A percentile compares a stretch with the other conserved stretches of the same genome.
Conservation (phyloP, 768 basidiomycete genomes). For the Mycena galericulata region DNA sequence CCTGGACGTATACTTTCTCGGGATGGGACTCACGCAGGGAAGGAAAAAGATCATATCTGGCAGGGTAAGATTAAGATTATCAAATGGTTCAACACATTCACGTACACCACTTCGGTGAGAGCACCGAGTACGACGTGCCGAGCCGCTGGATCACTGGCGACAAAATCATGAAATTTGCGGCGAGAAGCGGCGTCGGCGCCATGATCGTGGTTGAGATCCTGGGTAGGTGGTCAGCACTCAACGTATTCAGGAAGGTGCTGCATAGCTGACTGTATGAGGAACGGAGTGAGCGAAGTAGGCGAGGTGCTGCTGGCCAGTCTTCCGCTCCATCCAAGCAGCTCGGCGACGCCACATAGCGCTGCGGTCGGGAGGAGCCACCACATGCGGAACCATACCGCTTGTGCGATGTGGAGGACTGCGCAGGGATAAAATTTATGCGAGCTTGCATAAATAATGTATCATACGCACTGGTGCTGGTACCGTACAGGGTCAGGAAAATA, state of each 20-base stretch:
- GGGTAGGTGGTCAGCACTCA: too few species aligned
- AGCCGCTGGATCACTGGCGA: too few species aligned
- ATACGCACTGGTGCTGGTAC: constrained; percentile 51
- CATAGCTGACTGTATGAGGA: too few species aligned
- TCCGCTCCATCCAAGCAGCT: constrained; percentile 65
- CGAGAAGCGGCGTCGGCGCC: too few species aligned
- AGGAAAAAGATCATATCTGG: constrained; percentile 54
- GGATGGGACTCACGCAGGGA: constrained; percentile 41
- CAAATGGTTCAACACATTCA: too few species aligned
- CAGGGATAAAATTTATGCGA: background rate
- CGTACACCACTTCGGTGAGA: too few species aligned
- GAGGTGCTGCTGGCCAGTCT: too few species aligned
- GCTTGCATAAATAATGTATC: background rate
- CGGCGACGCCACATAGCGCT: constrained; percentile 58
- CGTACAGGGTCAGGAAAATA: constrained; percentile 43
- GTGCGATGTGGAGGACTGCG: constrained; percentile 59
- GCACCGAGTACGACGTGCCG: too few species aligned
- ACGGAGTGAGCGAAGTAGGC: too few species aligned
- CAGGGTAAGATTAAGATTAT: constrained; percentile 25
- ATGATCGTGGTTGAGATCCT: too few species aligned
- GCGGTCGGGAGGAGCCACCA: constrained; percentile 69
- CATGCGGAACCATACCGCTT: constrained; percentile 55
- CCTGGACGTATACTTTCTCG: background rate
- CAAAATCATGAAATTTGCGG: too few species aligned
- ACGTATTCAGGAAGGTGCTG: too few species aligned